Conservation (phyloP, 371 early-diverging fungal species). For the Coemansia sp. region DNA sequence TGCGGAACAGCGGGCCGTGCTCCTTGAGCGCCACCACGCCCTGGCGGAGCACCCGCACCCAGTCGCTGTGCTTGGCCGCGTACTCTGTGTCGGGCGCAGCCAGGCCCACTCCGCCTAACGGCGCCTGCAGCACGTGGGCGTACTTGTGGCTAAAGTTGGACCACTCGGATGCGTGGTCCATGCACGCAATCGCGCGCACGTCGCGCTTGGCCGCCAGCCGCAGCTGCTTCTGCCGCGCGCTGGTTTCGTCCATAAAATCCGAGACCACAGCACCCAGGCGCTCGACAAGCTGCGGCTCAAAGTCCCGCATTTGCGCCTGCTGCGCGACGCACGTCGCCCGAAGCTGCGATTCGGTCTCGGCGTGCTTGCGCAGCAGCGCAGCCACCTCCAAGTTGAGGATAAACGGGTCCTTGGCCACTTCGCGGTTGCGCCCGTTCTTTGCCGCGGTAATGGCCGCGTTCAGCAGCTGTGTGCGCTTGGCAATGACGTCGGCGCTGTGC, state of each 20-base stretch:
- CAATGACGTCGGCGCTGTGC: slow-evolving; percentile 19
- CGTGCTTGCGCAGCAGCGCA: slow-evolving; percentile 43
- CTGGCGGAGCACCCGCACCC: slow-evolving; percentile 43
- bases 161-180: slow-evolving; percentile 40
- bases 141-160: slow-evolving; percentile 14
- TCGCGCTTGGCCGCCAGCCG: slow-evolving; percentile 22
- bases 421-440: slow-evolving; percentile 8
- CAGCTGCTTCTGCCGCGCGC: slow-evolving; percentile 21
- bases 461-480: slow-evolving; percentile 21
- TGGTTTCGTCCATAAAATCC: slow-evolving; percentile 22
- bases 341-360: slow-evolving; percentile 31
- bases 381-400: slow-evolving; percentile 46
- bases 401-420: slow-evolving; percentile 46
- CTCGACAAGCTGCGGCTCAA: slow-evolving; percentile 32
- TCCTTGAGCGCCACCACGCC: slow-evolving; percentile 44
- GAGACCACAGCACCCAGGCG: slow-evolving; percentile 18
- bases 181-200: slow-evolving; percentile 9
- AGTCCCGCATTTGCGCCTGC: slow-evolving; percentile 18
- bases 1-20: slow-evolving; percentile 40
- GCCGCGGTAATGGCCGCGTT: slow-evolving; percentile 33
- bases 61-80: slow-evolving; percentile 24
- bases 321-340: slow-evolving; percentile 16
- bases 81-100: slow-evolving; percentile 34
- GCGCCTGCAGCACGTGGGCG: slow-evolving; percentile 11
- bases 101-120: slow-evolving; percentile 25